Evolutionary conservation across 305 asterid genomes (phyloP), one percentile per base, ranked within the genome.

Genomic region (Fraxinus xanthoxyloides): DNA sequence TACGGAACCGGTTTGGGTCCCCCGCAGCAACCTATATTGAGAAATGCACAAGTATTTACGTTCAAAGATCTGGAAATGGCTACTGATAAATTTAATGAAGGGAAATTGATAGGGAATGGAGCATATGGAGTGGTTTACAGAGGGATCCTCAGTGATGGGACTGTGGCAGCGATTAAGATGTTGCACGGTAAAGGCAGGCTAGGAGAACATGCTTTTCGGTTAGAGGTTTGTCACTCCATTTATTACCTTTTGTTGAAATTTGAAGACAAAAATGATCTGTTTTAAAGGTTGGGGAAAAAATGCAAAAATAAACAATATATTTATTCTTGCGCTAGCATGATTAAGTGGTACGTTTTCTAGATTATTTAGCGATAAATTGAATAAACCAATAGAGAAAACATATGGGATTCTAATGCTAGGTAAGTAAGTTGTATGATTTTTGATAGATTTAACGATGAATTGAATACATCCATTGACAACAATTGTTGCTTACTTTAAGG

Each of bases 191-290:
- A 89, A 34, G 98, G 95, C 24, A 89, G 87, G 75, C 94, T 87
- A 19, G 92, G 90, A 46, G 96, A 94, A 59, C 95, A 95, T 7
- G 90, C 98, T 10, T 94, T 94, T 78, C 92, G 97, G 17, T 83
- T 84, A 38, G 93, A 94, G 98, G 98, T 93, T 81, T 10, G 87
- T 84, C 38, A 26, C 19, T 3, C 31, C 35, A 28, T 12, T 67
- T 23, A 61, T 61, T 26, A 26, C 24, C 2, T 1, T 10, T 26
- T 7, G 0, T 65, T 63, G 15, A 43, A 43, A 43, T 43, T 43
- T 35, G 38, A 35, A 35, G 38, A 6, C 38, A 35, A 35, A 35
- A 35, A 35, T 35, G 38, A 35, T 35, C 2, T 35, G 38, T 35
- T 35, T 34, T 34, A 34, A 34, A 34, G 38, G 38, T 5, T 5